Percentiles rank a stretch among this genome's conserved stretches.
phyloP scores from a whole-genome alignment of 805 yeast species.

The Wickerhamiella hasegawae region DNA sequence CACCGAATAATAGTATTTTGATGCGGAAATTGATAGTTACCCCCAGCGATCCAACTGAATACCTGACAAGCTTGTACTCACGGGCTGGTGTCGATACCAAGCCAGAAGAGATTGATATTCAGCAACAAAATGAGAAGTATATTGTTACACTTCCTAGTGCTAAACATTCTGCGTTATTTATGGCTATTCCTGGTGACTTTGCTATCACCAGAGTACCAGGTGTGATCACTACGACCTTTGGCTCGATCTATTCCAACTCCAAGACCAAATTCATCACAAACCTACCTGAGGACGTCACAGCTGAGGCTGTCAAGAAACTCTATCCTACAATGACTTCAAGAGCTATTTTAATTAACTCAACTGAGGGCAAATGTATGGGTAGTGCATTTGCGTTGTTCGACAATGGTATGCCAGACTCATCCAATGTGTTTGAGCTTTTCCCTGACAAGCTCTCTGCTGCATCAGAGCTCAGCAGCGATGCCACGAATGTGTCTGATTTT shows the following conservation, averaged over 20 bases:
- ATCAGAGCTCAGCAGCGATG: background rate
- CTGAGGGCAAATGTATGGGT: background rate
- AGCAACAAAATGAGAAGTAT: background rate
- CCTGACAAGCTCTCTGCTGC: no score
- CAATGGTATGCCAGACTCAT: background rate
- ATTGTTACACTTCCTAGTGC: slow-evolving; percentile 3
- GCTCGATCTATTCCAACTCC: background rate
- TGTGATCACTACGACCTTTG: slow-evolving; percentile 2
- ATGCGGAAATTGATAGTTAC: background rate
- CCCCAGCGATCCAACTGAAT: background rate
- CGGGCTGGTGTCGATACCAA: background rate
- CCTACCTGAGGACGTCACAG: background rate
- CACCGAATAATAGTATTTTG: background rate
- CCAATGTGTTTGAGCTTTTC: no score
- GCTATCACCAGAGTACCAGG: slow-evolving; percentile 5
- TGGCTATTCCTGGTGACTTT: slow-evolving; percentile 6
- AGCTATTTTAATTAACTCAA: background rate
- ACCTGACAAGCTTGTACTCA: background rate
- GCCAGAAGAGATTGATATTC: background rate
- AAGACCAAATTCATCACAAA: background rate
- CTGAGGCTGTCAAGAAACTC: background rate
- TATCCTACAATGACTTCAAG: background rate
- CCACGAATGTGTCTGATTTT: background rate
- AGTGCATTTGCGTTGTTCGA: slow-evolving; percentile 1
- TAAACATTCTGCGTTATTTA: slow-evolving; percentile 4